A percentile compares a stretch with the other conserved stretches of the same genome.
phyloP scores from a whole-genome alignment of 768 basidiomycete species.

The Macrocybe gigantea region DNA sequence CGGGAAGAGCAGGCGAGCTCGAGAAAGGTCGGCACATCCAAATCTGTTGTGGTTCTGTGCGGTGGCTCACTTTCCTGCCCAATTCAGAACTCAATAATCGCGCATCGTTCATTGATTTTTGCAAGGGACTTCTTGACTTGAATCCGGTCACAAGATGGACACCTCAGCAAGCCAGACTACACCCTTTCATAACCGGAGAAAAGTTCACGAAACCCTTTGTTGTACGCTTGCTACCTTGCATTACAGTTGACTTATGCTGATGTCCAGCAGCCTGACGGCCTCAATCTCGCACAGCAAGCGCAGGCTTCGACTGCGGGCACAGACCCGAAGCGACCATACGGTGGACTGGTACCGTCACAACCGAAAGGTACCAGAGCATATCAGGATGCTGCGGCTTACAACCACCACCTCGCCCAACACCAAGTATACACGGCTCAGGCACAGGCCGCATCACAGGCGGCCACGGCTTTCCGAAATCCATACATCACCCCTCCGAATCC shows the following conservation, averaged over 20 bases:
- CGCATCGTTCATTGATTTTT: slow-evolving; percentile 95
- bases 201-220: slow-evolving; percentile 85
- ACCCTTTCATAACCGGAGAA: slow-evolving; percentile 98
- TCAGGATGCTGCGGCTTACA: slow-evolving; percentile 90
- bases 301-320: slow-evolving; percentile 23
- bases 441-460: slow-evolving; percentile 68
- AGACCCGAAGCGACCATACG: slow-evolving; percentile 87
- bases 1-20: slow-evolving; percentile 69
- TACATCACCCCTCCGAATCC: slow-evolving; percentile 55
- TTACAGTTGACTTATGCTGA: slow-evolving; percentile 4
- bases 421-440: slow-evolving; percentile 89
- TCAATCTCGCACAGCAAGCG: slow-evolving; percentile 23
- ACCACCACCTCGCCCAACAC: slow-evolving; percentile 91
- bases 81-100: slow-evolving; percentile 84
- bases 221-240: slow-evolving; percentile 39
- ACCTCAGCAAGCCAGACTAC: slow-evolving; percentile 90
- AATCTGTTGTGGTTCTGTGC: slow-evolving; percentile 2
- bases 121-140: slow-evolving; percentile 87
- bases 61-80: slow-evolving; percentile 1
- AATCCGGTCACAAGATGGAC: slow-evolving; percentile 97
- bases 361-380: slow-evolving; percentile 82
- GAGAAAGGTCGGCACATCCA: slow-evolving; percentile 68
- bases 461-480: slow-evolving; percentile 73
- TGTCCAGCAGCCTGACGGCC: slow-evolving; percentile 45
- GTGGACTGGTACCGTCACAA: slow-evolving; percentile 87